Percentiles rank a stretch among this genome's conserved stretches.
Evolutionary conservation across 805 yeast genomes (phyloP).

Genomic region (Candida railenensis): DNA sequence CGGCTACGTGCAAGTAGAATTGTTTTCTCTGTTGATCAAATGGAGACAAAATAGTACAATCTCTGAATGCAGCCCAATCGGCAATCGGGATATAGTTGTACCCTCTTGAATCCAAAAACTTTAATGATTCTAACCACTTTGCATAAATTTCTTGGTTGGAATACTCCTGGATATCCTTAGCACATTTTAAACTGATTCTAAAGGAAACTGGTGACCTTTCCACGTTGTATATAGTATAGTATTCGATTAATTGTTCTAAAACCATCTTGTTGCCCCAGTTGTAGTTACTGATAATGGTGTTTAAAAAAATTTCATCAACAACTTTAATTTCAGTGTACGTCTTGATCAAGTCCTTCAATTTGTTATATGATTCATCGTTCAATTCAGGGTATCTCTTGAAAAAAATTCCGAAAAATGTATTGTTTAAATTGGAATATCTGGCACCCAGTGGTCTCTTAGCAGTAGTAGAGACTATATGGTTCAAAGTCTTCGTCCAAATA

Average conservation of each 20-base stretch:
- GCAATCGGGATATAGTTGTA: constrained; percentile 72
- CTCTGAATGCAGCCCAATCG: constrained; percentile 82
- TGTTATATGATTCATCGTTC: constrained; percentile 53
- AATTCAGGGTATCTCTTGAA: constrained; percentile 55
- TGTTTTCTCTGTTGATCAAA: constrained; percentile 46
- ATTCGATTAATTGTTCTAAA: constrained; percentile 59
- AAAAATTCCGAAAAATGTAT: constrained; percentile 65
- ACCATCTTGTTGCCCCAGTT: constrained; percentile 68
- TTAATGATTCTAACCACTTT: constrained; percentile 54
- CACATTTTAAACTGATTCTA: constrained; percentile 70
- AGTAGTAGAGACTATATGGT: constrained; percentile 46
- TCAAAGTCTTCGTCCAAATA: constrained; percentile 63
- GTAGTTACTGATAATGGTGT: constrained; percentile 67
- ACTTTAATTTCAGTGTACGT: constrained; percentile 55
- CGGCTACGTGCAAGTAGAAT: constrained; percentile 55
- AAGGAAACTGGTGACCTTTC: constrained; percentile 66
- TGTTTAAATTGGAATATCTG: constrained; percentile 69
- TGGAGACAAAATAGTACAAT: constrained; percentile 60
- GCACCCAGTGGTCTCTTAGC: constrained; percentile 53
- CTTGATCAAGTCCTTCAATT: constrained; percentile 56
- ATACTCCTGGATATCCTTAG: constrained; percentile 61
- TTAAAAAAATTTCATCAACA: constrained; percentile 79
- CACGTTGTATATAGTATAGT: constrained; percentile 57
- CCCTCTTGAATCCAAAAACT: constrained; percentile 49
- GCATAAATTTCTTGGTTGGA: constrained; percentile 50